These are phyloP conservation scores for Pestalotiopsis sp. DNA, from an alignment of 2,329 filamentous ascomycete genomes.

Conservation along the genomic window DNA sequence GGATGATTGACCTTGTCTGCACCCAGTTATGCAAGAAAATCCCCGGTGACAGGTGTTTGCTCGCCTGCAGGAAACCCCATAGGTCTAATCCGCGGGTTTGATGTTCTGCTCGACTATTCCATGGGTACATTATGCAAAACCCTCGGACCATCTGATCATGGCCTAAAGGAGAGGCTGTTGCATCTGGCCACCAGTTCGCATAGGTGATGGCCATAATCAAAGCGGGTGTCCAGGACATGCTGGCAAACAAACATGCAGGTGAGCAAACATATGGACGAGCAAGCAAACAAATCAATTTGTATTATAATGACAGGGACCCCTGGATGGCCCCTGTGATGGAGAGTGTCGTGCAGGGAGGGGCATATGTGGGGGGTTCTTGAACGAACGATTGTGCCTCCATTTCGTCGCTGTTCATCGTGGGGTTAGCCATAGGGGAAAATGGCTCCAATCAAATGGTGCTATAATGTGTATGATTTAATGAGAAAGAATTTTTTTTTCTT, in stretches of 20 bases:
- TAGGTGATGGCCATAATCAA: background rate
- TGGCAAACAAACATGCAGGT: background rate
- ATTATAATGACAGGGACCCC: background rate
- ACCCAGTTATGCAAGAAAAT: too few species aligned
- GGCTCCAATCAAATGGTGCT: background rate
- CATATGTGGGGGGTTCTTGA: background rate
- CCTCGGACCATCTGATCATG: background rate
- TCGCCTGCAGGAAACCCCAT: too few species aligned
- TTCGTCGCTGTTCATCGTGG: background rate
- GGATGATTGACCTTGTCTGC: background rate
- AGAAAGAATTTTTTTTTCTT: too few species aligned
- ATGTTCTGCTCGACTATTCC: too few species aligned
- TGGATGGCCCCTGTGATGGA: background rate
- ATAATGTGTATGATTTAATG: too few species aligned
- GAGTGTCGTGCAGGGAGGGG: too few species aligned
- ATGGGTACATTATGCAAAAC: too few species aligned
- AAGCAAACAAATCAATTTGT: background rate
- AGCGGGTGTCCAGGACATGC: background rate
- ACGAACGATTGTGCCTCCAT: background rate
- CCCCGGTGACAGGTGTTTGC: too few species aligned
- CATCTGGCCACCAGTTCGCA: background rate
- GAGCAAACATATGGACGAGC: background rate
- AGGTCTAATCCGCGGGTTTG: too few species aligned
- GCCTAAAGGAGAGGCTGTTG: background rate
- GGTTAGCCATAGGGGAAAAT: background rate